These are phyloP conservation scores for Rhynchosporium secalis DNA, from an alignment of 2,329 filamentous ascomycete species.

Conservation along the genomic window DNA sequence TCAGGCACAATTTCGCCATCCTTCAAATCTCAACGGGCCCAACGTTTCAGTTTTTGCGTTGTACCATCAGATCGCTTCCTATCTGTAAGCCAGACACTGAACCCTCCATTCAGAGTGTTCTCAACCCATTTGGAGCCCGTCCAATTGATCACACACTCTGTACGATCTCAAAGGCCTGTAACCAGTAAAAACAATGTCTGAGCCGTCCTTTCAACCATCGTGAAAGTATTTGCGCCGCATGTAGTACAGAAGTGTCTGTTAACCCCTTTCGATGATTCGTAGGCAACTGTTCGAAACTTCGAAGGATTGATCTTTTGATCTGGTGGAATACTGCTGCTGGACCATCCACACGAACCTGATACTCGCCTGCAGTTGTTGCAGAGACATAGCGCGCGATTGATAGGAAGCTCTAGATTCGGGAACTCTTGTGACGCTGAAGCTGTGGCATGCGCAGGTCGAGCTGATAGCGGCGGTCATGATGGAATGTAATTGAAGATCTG, in stretches of 20 bases:
- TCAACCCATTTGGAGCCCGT: conserved; percentile 35
- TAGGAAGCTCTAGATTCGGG: conserved; percentile 40
- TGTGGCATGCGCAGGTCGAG: conserved; percentile 43
- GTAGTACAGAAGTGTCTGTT: conserved; percentile 51
- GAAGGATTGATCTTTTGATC: conserved; percentile 34
- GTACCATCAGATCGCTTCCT: conserved; percentile 24
- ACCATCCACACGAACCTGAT: conserved; percentile 49
- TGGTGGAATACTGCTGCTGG: conserved; percentile 45
- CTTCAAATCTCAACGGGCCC: conserved; percentile 17
- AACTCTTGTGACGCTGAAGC: conserved; percentile 40
- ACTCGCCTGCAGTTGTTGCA: conserved; percentile 51
- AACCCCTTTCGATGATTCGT: conserved; percentile 45
- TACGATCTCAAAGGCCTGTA: conserved; percentile 40
- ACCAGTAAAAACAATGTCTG: conserved; percentile 37
- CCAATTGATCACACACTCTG: conserved; percentile 35
- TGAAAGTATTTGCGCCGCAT: conserved; percentile 49
- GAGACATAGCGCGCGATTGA: conserved; percentile 49
- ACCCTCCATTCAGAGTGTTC: conserved; percentile 55
- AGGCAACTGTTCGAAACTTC: conserved; percentile 44
- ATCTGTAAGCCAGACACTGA: conserved; percentile 45
- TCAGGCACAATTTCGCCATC: conserved; percentile 21
- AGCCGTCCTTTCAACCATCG: conserved; percentile 28
- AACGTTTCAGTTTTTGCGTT: conserved; percentile 21
- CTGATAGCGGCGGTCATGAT: conserved; percentile 28
- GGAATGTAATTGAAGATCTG: conserved; percentile 4